A percentile compares a stretch with the other conserved stretches of the same genome.
Conservation (phyloP, 2,329 filamentous ascomycete genomes). For the Diplodia seriata region DNA sequence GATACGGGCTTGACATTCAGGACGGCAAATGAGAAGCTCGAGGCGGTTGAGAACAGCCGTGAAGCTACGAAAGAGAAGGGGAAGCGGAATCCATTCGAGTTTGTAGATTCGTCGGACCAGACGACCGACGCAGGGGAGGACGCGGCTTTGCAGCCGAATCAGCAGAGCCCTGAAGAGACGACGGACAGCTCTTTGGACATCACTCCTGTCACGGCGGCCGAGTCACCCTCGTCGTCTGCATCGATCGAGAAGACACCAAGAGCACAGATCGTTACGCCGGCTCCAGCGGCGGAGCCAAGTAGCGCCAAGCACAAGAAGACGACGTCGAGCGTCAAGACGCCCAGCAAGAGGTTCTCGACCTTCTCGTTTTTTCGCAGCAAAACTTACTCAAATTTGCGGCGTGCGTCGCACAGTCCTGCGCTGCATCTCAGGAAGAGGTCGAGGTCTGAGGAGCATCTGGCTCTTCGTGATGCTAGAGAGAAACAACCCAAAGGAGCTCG, state of each 20-base stretch:
- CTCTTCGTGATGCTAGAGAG: constrained; percentile 34
- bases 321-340: neutral
- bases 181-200: constrained; percentile 7
- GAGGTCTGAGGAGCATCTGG: constrained; percentile 1
- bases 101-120: neutral
- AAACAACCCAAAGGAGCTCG: neutral
- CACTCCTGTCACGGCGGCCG: constrained; percentile 17
- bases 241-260: constrained; percentile 1
- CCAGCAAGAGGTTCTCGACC: constrained; percentile 22
- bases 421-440: constrained; percentile 5
- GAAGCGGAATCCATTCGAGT: neutral
- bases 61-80: neutral
- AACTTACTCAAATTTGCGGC: constrained; percentile 41
- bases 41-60: neutral
- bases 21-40: neutral
- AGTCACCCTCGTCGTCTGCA: neutral
- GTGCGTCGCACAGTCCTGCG: constrained; percentile 16
- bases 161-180: neutral
- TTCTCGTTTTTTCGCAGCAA: constrained; percentile 40
- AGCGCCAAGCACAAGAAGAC: constrained; percentile 5
- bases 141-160: neutral
- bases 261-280: neutral
- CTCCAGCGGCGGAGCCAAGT: neutral
- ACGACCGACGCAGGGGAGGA: neutral
- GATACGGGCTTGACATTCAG: constrained; percentile 9